phyloP scores from a whole-genome alignment of 2,329 filamentous ascomycete genomes.

The Xylariales sp. region DNA sequence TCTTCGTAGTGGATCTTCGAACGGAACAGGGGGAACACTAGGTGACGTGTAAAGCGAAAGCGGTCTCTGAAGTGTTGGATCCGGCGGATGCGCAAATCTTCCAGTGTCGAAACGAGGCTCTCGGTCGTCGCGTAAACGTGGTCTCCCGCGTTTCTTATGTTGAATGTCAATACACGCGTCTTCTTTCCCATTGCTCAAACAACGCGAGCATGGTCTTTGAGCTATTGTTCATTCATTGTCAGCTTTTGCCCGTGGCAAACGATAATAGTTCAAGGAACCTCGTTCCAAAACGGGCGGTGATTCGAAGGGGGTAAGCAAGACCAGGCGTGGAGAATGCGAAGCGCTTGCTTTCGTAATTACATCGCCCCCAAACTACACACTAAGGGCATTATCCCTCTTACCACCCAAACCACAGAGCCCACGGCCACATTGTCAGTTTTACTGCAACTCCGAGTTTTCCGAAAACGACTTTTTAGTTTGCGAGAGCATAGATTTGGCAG shows the following conservation, averaged over 20 bases:
- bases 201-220: constrained; percentile 82
- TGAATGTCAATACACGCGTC: constrained; percentile 85
- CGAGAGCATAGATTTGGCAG: not conserved
- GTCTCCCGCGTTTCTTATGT: constrained; percentile 85
- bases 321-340: not conserved
- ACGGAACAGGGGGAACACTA: constrained; percentile 56
- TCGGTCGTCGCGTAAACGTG: constrained; percentile 78
- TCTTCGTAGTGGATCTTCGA: constrained; percentile 60
- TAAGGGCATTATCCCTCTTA: not conserved
- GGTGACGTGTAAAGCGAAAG: constrained; percentile 63
- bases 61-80: constrained; percentile 61
- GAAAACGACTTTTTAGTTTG: not conserved
- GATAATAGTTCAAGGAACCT: not conserved
- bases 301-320: not conserved
- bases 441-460: not conserved
- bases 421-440: not conserved
- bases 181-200: constrained; percentile 81
- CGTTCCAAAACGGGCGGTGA: not conserved
- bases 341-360: constrained; percentile 34
- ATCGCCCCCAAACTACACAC: not conserved
- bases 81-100: constrained; percentile 59
- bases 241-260: constrained; percentile 44
- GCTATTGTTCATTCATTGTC: constrained; percentile 59
- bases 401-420: not conserved
- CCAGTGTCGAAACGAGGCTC: constrained; percentile 68